A percentile compares a stretch with the other conserved stretches of the same genome.
Conservation (phyloP, 208 protist species). For the Trypanosoma grayi region DNA sequence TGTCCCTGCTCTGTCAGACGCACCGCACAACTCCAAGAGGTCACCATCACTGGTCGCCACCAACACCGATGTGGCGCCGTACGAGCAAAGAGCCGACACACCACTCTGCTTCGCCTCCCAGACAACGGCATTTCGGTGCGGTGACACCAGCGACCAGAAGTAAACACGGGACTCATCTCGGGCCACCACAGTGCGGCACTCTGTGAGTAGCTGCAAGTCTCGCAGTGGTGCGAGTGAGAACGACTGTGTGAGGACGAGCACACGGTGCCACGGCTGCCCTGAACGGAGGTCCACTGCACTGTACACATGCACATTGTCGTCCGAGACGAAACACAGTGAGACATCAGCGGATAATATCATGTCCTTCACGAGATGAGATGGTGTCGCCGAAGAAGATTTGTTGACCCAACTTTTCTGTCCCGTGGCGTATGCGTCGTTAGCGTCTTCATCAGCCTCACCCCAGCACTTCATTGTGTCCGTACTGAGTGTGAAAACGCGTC, state of each 20-base stretch:
- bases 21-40: conserved; percentile 46
- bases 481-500: conserved; percentile 77
- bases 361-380: conserved; percentile 39
- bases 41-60: conserved; percentile 34
- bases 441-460: conserved; percentile 53
- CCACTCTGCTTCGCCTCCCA: neutral
- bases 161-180: conserved; percentile 41
- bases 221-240: conserved; percentile 38
- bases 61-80: conserved; percentile 42
- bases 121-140: conserved; percentile 8
- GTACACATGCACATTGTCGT: conserved; percentile 80
- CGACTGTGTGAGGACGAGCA: conserved; percentile 58
- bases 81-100: conserved; percentile 60
- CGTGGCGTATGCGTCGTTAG: conserved; percentile 39
- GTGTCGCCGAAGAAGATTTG: conserved; percentile 63
- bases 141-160: conserved; percentile 51
- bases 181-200: conserved; percentile 42
- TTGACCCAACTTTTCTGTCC: conserved; percentile 59
- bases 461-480: conserved; percentile 75
- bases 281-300: conserved; percentile 38
- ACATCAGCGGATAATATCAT: conserved; percentile 66
- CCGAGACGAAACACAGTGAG: conserved; percentile 73
- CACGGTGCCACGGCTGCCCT: conserved; percentile 49
- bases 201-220: conserved; percentile 37
- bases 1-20: neutral